Evolutionary conservation across 129 eudicot species (phyloP).

Genomic region (Centaurea solstitialis): DNA sequence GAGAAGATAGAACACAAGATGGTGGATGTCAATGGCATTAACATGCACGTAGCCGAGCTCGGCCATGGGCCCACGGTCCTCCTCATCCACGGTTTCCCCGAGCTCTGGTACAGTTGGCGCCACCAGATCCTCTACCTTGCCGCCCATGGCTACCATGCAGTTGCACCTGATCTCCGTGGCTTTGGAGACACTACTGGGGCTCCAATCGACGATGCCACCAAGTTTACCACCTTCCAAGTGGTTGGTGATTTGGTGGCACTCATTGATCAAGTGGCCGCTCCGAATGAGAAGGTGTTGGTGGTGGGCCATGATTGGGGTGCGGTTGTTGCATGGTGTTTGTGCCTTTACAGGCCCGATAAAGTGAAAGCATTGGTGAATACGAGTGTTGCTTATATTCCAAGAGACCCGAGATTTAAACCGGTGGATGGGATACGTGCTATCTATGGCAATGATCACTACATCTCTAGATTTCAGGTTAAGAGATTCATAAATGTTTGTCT

Average conservation of each 20-base stretch:
- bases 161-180: constrained; percentile 46
- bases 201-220: constrained; percentile 2
- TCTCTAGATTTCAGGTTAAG: constrained; percentile 10
- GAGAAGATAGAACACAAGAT: constrained; percentile 20
- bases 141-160: constrained; percentile 33
- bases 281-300: constrained; percentile 25
- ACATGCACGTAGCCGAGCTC: constrained; percentile 38
- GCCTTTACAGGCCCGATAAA: constrained; percentile 12
- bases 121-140: constrained; percentile 35
- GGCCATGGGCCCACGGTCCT: constrained; percentile 41
- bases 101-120: constrained; percentile 46
- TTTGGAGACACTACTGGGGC: constrained; percentile 34
- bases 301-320: constrained; percentile 39
- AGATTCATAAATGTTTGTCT: background rate
- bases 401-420: background rate
- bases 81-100: constrained; percentile 41
- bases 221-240: constrained; percentile 24
- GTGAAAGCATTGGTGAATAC: constrained; percentile 9
- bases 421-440: background rate
- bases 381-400: constrained; percentile 2
- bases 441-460: constrained; percentile 15
- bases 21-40: constrained; percentile 25
- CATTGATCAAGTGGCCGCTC: constrained; percentile 19
- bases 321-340: constrained; percentile 2
- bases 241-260: constrained; percentile 41